These are phyloP conservation scores for Pelargonium fulgidum DNA, from an alignment of 441 rosid species.

Conservation along the genomic window DNA sequence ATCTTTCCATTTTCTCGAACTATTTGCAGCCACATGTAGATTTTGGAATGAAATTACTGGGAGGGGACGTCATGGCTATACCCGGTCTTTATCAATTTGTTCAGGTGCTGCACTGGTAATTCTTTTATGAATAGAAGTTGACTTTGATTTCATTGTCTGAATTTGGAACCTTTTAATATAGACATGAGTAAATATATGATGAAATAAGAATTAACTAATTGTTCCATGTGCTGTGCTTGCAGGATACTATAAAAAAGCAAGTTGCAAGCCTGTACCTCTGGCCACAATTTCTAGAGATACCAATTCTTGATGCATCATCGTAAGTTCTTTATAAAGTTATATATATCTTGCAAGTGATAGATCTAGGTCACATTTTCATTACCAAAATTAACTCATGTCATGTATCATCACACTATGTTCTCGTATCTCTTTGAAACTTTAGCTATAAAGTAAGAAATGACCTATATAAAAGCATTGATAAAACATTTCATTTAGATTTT, in stretches of 20 bases:
- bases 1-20: neutral
- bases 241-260: slow-evolving; percentile 61
- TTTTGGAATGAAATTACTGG: slow-evolving; percentile 73
- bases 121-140: slow-evolving; percentile 17
- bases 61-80: slow-evolving; percentile 92
- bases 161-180: neutral
- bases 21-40: slow-evolving; percentile 76
- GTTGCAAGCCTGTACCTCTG: slow-evolving; percentile 65
- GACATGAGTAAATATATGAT: neutral
- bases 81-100: slow-evolving; percentile 76
- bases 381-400: too few relatives aligned
- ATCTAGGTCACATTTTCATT: neutral
- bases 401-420: neutral
- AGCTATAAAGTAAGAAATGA: neutral
- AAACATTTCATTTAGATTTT: neutral
- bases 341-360: neutral
- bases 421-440: slow-evolving; percentile 1
- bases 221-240: slow-evolving; percentile 24
- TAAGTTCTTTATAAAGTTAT: slow-evolving; percentile 30
- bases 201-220: neutral
- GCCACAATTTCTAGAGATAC: slow-evolving; percentile 69
- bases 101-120: slow-evolving; percentile 69
- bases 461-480: neutral
- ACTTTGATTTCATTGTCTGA: slow-evolving; percentile 11
- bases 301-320: slow-evolving; percentile 67